Percentiles rank a stretch among this genome's conserved stretches.
phyloP scores from a whole-genome alignment of 2,329 filamentous ascomycete genomes.

The Colletotrichum sp. region DNA sequence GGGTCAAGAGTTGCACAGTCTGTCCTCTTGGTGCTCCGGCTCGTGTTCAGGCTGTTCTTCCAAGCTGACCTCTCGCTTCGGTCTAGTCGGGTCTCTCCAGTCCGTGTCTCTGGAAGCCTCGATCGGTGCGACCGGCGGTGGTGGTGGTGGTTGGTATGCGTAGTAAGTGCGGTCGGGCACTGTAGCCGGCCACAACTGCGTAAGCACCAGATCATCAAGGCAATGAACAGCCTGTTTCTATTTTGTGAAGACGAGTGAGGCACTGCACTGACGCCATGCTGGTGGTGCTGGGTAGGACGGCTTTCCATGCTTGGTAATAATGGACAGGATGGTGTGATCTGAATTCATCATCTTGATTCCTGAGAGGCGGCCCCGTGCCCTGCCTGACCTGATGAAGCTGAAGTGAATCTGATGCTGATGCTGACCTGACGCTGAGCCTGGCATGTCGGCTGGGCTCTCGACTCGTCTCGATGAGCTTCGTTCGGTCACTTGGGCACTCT shows the following conservation, averaged over 20 bases:
- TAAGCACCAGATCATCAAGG: neutral
- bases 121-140: slow-evolving; percentile 1
- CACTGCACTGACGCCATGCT: neutral
- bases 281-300: neutral
- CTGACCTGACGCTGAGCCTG: neutral
- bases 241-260: neutral
- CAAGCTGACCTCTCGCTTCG: neutral
- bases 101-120: neutral
- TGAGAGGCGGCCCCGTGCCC: neutral
- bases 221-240: slow-evolving; percentile 4
- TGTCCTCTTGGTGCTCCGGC: neutral
- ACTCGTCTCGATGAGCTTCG: neutral
- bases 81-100: neutral
- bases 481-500: neutral
- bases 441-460: neutral
- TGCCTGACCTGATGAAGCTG: neutral
- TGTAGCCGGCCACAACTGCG: neutral
- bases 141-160: neutral
- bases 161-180: neutral
- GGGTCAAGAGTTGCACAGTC: neutral
- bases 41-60: neutral
- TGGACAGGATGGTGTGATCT: neutral
- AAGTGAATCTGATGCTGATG: neutral
- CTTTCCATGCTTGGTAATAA: neutral
- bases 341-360: neutral